Percentiles rank a stretch among this genome's conserved stretches.
Conservation (phyloP, 805 yeast species). For the Saccharomycopsis babjevae region DNA sequence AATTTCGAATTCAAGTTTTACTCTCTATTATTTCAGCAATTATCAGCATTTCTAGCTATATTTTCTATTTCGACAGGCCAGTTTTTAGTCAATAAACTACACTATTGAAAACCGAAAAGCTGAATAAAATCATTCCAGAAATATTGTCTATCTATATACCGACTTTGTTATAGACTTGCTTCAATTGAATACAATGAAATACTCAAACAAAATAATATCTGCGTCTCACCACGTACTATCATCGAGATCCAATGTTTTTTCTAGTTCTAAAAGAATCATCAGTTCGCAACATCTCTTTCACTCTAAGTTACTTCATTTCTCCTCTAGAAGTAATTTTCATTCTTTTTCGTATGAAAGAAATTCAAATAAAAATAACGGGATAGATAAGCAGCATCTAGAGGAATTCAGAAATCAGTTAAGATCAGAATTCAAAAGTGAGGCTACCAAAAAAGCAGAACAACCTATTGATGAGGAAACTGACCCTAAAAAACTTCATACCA, state of each 20-base stretch:
- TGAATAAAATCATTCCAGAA: no score
- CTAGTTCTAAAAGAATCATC: background rate
- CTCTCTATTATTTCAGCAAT: background rate
- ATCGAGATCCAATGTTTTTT: background rate
- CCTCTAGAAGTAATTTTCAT: background rate
- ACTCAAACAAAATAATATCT: background rate
- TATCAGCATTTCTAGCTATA: background rate
- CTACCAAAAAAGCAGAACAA: background rate
- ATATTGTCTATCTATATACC: no score
- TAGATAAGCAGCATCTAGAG: constrained; percentile 4
- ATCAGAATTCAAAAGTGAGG: background rate
- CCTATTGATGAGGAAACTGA: background rate
- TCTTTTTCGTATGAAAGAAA: background rate
- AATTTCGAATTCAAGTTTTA: background rate
- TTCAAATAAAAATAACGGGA: background rate
- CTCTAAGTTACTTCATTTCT: background rate
- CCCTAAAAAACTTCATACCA: constrained; percentile 7
- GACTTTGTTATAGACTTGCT: no score
- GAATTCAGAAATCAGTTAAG: constrained; percentile 9
- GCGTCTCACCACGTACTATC: background rate
- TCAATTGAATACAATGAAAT: no score
- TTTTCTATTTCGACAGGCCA: no score
- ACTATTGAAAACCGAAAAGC: no score
- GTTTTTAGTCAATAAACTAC: no score
- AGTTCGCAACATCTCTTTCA: background rate